Evolutionary conservation across 1,139 yeast species (phyloP).

Genomic region (Casaregolazyma lundiana): DNA sequence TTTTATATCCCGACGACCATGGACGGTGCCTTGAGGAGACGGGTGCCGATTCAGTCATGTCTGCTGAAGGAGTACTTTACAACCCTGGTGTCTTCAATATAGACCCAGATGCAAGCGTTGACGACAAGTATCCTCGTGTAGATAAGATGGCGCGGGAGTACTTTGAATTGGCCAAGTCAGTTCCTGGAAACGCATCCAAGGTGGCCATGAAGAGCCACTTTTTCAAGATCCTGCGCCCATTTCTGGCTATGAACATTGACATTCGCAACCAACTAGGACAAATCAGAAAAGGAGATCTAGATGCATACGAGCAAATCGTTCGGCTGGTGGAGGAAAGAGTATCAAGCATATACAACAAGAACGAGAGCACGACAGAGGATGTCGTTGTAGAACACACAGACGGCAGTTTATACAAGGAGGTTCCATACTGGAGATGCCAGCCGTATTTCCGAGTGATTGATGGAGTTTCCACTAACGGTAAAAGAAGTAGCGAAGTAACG

Average conservation of each 20-base stretch:
- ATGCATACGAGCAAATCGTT: conserved; percentile 68
- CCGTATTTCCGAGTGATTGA: conserved; percentile 67
- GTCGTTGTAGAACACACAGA: conserved; percentile 47
- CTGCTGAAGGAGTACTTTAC: conserved; percentile 91
- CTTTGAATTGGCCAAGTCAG: conserved; percentile 68
- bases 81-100: conserved; percentile 81
- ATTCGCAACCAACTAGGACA: conserved; percentile 68
- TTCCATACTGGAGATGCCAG: conserved; percentile 98
- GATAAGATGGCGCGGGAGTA: conserved; percentile 81
- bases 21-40: conserved; percentile 59
- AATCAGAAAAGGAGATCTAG: conserved; percentile 41
- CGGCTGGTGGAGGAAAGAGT: conserved; percentile 63
- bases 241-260: conserved; percentile 69
- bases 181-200: conserved; percentile 70
- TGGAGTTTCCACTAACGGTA: conserved; percentile 18
- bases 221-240: conserved; percentile 78
- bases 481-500: conserved; percentile 1
- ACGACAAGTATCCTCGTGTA: conserved; percentile 76
- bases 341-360: conserved; percentile 42
- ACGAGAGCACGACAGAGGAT: conserved; percentile 40
- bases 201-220: conserved; percentile 90
- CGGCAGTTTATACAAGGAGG: conserved; percentile 71
- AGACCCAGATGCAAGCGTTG: conserved; percentile 39
- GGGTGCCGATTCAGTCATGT: conserved; percentile 88
- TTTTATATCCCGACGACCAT: conserved; percentile 78